Conservation (phyloP, 805 yeast species). For the Saccharomycopsis sp. region DNA sequence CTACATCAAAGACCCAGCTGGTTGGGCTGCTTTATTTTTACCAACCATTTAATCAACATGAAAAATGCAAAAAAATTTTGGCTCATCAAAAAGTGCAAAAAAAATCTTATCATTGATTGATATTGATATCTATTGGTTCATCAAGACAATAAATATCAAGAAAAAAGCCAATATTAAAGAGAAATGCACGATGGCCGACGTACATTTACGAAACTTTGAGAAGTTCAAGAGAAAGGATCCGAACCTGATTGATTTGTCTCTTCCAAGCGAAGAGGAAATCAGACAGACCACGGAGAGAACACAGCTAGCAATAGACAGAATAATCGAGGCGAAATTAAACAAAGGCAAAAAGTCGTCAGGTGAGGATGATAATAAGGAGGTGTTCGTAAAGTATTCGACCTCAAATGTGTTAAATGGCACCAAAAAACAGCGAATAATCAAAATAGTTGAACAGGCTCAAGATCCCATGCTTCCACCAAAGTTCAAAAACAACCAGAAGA, state of each 20-base stretch:
- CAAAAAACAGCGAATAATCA: slow-evolving; percentile 40
- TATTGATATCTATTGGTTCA: too few species aligned
- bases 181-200: background rate
- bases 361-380: background rate
- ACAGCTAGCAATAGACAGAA: background rate
- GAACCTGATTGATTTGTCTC: background rate
- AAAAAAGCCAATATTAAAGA: too few species aligned
- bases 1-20: too few species aligned
- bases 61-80: background rate
- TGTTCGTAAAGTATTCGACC: background rate
- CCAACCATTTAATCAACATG: background rate
- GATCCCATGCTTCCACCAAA: slow-evolving; percentile 88
- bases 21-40: too few species aligned
- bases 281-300: background rate
- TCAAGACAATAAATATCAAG: too few species aligned
- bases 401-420: background rate
- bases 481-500: slow-evolving; percentile 62
- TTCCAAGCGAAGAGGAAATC: slow-evolving; percentile 1
- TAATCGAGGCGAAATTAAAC: background rate
- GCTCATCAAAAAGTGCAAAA: background rate
- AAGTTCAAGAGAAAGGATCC: background rate
- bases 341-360: background rate
- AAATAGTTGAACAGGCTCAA: slow-evolving; percentile 56
- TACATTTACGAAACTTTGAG: background rate
- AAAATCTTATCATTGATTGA: too few species aligned